Evolutionary conservation across 495 filamentous ascomycete species (phyloP), one percentile per base, ranked within the genome.

Genomic region (Trypethelium eluteriae): DNA sequence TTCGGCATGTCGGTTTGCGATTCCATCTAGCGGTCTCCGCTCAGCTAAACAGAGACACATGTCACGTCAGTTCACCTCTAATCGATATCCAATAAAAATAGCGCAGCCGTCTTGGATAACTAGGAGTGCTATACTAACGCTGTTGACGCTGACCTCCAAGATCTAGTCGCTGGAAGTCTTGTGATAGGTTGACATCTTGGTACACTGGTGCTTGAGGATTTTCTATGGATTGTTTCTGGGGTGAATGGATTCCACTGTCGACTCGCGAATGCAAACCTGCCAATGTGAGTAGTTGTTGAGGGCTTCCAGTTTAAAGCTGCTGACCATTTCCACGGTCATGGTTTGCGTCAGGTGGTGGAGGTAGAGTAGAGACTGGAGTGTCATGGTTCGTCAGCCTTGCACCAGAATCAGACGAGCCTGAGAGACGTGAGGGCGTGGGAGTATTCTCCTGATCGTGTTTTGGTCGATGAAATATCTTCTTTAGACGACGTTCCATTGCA

Each of bases 401-500:
- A 18, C 12, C 25, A 18, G 10, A 5, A 11, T 18, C 5, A 53
- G 49, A 18, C 14, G 49, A 53, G 12, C 10, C 10, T 5, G 7
- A 18, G 7, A 18, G 7, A 5, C 16, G 12, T 18, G 53, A 9
- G 3, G 25, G 32, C 18, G 2, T 18, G 34, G n/a, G 14, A 36
- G 32, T 3, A 7, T 32, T 36, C 18, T 18, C 53, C 36, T 2
- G 53, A 34, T 59, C 14, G 5, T 59, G 5, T 36, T 36, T 59
- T 10, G 53, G 53, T 36, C 53, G 53, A 14, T 36, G 53, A 36
- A 59, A 59, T 10, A 59, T 59, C 53, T 36, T 59, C 53, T 36
- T 59, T 3, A 59, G 53, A 35, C 32, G 53, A 7, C 53, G 4
- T 14, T 59, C 53, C 53, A 59, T 59, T 59, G n/a, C 5, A 25